Evolutionary conservation across 139 green algal species (phyloP), one percentile per base, ranked within the genome.

Genomic region (Picochlorum sp.): DNA sequence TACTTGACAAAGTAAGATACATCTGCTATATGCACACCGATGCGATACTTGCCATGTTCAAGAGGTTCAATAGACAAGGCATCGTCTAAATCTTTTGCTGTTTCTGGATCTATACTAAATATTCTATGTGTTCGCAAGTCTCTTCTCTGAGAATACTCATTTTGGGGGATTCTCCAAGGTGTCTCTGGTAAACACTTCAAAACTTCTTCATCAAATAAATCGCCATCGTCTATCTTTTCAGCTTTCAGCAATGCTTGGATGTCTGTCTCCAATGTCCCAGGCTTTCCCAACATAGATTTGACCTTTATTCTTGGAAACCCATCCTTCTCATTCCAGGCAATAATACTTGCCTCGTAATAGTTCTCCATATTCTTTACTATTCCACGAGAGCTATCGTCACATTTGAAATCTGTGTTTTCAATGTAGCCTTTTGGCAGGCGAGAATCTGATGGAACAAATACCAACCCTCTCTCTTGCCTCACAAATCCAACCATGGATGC

Each of bases 1-100:
- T 21, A 54, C 47, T 21, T 71, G 45, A 93, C 76, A 71, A 96
- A 95, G 65, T 86, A 76, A 2, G 80, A 78, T 51, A 96, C 89
- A 56, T 96, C 89, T 30, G 89, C 89, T 60, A 96, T 96, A 80
- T 96, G 89, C 24, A 96, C 89, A 2, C 87, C 89, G 38, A 95
- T 74, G 0, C 78, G 67, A 44, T 71, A 76, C 23, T 54, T 32
- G 21, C 69, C 79, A 6, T 67, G 59, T 0, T 54, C 41, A 51
- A 84, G 68, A 26, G 49, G 21, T 62, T 84, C 58, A 13, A 85
- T 79, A 15, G 79, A 89, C 46, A 96, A 78, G 1, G 89, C 89
- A 56, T 96, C 89, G 58, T 96, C 89, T 47, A 96, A 75, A 61
- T 96, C 89, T 4, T 77, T 62, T 3, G 87, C 88, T 13, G 84